Evolutionary conservation across 768 basidiomycete species (phyloP).

Genomic region (Pleurotus cornucopiae): DNA sequence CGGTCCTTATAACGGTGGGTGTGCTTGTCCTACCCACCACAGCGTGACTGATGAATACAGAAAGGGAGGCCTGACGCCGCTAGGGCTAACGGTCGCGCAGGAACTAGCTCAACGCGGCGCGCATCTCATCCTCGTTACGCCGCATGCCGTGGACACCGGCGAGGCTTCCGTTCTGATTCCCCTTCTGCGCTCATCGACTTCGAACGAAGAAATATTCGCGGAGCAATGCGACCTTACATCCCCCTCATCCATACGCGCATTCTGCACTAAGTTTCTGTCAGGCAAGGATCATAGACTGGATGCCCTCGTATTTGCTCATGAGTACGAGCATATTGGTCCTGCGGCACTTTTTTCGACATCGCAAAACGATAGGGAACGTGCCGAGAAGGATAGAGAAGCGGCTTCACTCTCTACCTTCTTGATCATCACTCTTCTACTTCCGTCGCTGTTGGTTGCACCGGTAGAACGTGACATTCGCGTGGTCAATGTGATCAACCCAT

Average conservation of each 20-base stretch:
- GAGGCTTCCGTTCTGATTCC: constrained; percentile 57
- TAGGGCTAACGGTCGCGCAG: constrained; percentile 66
- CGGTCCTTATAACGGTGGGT: constrained; percentile 67
- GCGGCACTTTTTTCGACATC: constrained; percentile 21
- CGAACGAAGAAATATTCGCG: constrained; percentile 75
- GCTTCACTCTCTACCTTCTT: constrained; percentile 71
- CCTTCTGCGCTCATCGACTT: constrained; percentile 62
- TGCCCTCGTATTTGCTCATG: constrained; percentile 75
- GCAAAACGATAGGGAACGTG: constrained; percentile 16
- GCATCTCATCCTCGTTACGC: constrained; percentile 71
- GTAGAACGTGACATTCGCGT: constrained; percentile 90
- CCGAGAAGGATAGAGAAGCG: constrained; percentile 38
- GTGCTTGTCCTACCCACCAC: neutral
- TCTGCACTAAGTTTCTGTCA: constrained; percentile 65
- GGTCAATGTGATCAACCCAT: constrained; percentile 81
- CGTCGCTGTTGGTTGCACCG: constrained; percentile 75
- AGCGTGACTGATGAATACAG: neutral
- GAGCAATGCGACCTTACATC: constrained; percentile 74
- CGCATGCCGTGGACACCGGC: constrained; percentile 50
- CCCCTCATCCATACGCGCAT: constrained; percentile 61
- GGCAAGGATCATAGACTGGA: constrained; percentile 69
- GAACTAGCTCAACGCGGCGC: constrained; percentile 70
- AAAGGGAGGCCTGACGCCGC: constrained; percentile 73
- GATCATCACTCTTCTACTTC: constrained; percentile 74
- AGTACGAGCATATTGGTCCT: constrained; percentile 63